Conservation (phyloP, 306 rosid species). For the Vigna reflexopilosa region DNA sequence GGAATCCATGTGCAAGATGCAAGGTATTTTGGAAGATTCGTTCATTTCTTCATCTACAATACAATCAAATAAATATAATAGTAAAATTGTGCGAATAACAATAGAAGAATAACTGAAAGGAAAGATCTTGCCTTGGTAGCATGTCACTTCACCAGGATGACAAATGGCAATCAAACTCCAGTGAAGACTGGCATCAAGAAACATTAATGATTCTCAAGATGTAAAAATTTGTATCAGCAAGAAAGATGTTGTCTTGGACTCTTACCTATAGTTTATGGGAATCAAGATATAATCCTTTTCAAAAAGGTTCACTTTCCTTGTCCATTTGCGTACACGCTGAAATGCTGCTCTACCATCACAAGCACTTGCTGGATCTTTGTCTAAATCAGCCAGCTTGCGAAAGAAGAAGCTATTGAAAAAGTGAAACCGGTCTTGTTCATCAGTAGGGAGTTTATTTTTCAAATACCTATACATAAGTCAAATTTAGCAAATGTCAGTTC, state of each 20-base stretch:
- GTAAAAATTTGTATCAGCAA: conserved; percentile 25
- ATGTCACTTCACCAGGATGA: conserved; percentile 69
- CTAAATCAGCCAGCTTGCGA: conserved; percentile 82
- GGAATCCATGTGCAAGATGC: conserved; percentile 87
- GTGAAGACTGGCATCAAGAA: conserved; percentile 63
- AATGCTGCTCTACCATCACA: conserved; percentile 69
- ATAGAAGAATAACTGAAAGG: conserved; percentile 35
- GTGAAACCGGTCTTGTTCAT: conserved; percentile 59
- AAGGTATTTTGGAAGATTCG: conserved; percentile 60
- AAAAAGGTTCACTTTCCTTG: conserved; percentile 70
- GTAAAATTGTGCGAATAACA: conserved; percentile 23
- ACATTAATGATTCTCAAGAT: conserved; percentile 36
- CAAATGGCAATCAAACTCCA: conserved; percentile 84
- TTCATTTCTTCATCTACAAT: conserved; percentile 58
- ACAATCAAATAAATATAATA: conserved; percentile 40
- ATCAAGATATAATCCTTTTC: conserved; percentile 71
- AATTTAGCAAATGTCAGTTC: conserved; percentile 40
- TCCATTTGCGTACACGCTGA: conserved; percentile 74
- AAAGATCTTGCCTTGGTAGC: conserved; percentile 55
- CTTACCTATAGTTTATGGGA: conserved; percentile 79
- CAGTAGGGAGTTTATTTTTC: conserved; percentile 56
- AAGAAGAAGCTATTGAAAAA: conserved; percentile 84
- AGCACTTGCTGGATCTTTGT: conserved; percentile 67
- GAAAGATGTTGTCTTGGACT: conserved; percentile 26
- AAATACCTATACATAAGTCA: conserved; percentile 58